Conservation (phyloP, 352 stramenopile genomes). For the Pythium periplocum region DNA sequence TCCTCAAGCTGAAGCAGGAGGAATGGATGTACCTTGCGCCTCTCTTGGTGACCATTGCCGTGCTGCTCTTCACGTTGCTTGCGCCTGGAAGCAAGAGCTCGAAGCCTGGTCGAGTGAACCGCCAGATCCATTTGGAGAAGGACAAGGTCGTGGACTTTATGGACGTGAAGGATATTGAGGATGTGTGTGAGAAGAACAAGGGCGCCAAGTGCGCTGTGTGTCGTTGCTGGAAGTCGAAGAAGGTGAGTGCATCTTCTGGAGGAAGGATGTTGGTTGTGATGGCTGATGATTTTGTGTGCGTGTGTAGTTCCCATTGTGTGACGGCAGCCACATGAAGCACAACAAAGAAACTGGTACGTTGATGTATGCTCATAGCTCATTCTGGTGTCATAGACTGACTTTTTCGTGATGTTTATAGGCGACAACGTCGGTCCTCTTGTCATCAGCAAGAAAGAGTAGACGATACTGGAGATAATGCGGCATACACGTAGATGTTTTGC, state of each 20-base stretch:
- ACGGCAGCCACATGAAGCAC: conserved; percentile 78
- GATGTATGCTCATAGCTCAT: background rate
- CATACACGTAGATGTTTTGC: too few relatives aligned
- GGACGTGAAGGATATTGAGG: conserved; percentile 66
- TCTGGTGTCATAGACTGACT: background rate
- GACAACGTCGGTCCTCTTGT: conserved; percentile 81
- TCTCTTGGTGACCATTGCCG: conserved; percentile 69
- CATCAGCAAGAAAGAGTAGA: conserved; percentile 48
- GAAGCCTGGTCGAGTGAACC: conserved; percentile 67
- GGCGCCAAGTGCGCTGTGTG: conserved; percentile 71
- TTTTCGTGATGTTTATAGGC: conserved; percentile 11
- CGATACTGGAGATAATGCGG: too few relatives aligned
- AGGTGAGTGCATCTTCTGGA: conserved; percentile 19
- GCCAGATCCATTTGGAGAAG: conserved; percentile 63
- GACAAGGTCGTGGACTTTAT: conserved; percentile 78
- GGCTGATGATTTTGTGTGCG: conserved; percentile 1
- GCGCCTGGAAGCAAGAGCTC: conserved; percentile 32
- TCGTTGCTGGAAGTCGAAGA: conserved; percentile 88
- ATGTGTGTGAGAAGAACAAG: conserved; percentile 67
- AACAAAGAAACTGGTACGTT: conserved; percentile 73
- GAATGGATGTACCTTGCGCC: conserved; percentile 83
- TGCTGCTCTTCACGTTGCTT: conserved; percentile 72
- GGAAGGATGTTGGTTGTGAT: background rate
- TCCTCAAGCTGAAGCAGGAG: conserved; percentile 81
- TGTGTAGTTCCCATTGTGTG: conserved; percentile 68